Evolutionary conservation across 345 rosid species (phyloP).

Genomic region (Eucalyptus tenuipes): DNA sequence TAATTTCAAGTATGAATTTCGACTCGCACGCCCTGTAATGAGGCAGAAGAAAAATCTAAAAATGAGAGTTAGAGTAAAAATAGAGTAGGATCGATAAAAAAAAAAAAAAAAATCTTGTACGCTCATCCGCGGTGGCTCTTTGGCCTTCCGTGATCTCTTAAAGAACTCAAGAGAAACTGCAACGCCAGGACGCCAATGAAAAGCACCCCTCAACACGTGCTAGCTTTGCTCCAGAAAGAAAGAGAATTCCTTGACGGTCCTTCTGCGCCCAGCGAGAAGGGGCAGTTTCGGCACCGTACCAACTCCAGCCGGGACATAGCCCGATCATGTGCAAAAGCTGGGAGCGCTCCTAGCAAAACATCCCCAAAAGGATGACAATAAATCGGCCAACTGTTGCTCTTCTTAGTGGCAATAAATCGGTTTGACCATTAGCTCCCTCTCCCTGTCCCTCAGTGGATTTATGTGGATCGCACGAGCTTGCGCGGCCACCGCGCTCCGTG

Average conservation of each 20-base stretch:
- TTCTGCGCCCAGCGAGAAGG: neutral
- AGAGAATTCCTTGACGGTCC: neutral
- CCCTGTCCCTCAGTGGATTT: neutral
- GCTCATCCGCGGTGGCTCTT: neutral
- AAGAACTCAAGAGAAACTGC: neutral
- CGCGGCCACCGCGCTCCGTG: neutral
- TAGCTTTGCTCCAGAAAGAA: neutral
- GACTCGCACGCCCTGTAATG: rapidly evolving
- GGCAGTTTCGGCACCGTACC: neutral
- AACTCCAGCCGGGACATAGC: neutral
- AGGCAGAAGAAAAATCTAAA: rapidly evolving
- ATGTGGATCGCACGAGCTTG: neutral
- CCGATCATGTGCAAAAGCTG: neutral
- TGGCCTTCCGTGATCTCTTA: neutral
- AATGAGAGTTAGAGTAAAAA: no score
- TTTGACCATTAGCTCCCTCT: neutral
- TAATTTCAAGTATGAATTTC: no score
- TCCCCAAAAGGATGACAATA: neutral
- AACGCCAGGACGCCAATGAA: neutral
- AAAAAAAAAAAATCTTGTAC: neutral
- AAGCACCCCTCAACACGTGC: neutral
- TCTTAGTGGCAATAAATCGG: neutral
- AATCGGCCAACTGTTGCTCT: neutral
- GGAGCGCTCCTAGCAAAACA: neutral
- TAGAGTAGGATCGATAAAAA: no score